Evolutionary conservation across 139 green algal genomes (phyloP).

Genomic region (Coelastrella sp.): DNA sequence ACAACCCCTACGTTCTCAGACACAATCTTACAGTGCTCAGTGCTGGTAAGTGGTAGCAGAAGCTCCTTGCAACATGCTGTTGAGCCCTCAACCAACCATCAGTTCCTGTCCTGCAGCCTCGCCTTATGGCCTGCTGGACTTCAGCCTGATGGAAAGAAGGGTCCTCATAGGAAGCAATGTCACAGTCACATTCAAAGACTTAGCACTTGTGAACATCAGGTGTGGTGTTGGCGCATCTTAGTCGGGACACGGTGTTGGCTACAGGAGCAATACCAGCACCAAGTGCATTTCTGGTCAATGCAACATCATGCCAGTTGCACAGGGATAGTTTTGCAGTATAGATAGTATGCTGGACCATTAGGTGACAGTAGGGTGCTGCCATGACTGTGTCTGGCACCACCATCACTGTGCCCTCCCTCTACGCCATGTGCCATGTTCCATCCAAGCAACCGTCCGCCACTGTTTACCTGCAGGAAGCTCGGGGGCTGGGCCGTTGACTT

Average conservation of each 20-base stretch:
- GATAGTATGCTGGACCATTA: too few species aligned
- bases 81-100: background rate
- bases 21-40: constrained; percentile 25
- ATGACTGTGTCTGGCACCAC: too few species aligned
- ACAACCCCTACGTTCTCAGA: background rate
- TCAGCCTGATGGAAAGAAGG: constrained; percentile 15
- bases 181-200: background rate
- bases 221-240: background rate
- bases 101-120: background rate
- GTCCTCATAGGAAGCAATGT: background rate
- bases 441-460: too few species aligned
- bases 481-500: constrained; percentile 18
- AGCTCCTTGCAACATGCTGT: background rate
- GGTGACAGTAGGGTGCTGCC: too few species aligned
- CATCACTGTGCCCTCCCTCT: too few species aligned
- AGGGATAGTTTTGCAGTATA: too few species aligned
- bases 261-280: background rate
- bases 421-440: too few species aligned
- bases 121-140: constrained; percentile 13
- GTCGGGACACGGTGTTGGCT: background rate
- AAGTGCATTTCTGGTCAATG: background rate
- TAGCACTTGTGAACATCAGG: constrained; percentile 29
- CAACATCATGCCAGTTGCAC: too few species aligned
- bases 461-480: constrained; percentile 22
- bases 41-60: background rate